These are phyloP conservation scores for Zygoascus meyerae DNA, from an alignment of 1,139 yeast species.

Conservation along the genomic window DNA sequence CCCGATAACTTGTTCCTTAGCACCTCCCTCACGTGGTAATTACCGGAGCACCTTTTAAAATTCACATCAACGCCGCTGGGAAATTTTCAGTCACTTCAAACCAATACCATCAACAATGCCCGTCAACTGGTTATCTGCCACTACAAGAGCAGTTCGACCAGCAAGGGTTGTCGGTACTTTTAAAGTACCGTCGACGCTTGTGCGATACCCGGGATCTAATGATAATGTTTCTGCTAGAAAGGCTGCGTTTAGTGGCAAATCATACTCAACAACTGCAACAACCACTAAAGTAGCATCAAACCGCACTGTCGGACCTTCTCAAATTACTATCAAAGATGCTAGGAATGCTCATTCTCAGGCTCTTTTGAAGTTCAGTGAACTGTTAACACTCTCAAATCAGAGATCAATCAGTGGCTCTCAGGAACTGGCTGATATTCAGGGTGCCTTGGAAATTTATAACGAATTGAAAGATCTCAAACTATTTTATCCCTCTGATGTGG, in stretches of 20 bases:
- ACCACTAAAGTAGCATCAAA: neutral
- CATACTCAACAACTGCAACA: constrained; percentile 1
- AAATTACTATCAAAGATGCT: constrained; percentile 10
- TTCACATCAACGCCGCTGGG: neutral
- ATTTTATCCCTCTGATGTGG: constrained; percentile 22
- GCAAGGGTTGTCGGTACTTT: constrained; percentile 7
- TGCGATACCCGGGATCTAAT: constrained; percentile 2
- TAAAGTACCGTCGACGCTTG: neutral
- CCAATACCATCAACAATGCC: neutral
- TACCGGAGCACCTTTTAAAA: no score
- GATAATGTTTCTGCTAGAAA: constrained; percentile 7
- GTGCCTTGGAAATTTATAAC: constrained; percentile 26
- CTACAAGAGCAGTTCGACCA: constrained; percentile 8
- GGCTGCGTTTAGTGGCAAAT: neutral
- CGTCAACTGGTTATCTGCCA: constrained; percentile 6
- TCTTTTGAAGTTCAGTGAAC: constrained; percentile 14
- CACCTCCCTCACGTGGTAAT: no score
- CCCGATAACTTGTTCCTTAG: no score
- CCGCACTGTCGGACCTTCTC: neutral
- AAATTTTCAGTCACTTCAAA: constrained; percentile 2
- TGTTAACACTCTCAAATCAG: constrained; percentile 20
- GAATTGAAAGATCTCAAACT: constrained; percentile 21
- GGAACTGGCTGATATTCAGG: constrained; percentile 21
- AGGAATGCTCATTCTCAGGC: constrained; percentile 14
- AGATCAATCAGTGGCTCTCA: constrained; percentile 18